Base-by-base conservation (phyloP, 2,329 filamentous ascomycete genomes). In the Neoascochyta sp. region DNA sequence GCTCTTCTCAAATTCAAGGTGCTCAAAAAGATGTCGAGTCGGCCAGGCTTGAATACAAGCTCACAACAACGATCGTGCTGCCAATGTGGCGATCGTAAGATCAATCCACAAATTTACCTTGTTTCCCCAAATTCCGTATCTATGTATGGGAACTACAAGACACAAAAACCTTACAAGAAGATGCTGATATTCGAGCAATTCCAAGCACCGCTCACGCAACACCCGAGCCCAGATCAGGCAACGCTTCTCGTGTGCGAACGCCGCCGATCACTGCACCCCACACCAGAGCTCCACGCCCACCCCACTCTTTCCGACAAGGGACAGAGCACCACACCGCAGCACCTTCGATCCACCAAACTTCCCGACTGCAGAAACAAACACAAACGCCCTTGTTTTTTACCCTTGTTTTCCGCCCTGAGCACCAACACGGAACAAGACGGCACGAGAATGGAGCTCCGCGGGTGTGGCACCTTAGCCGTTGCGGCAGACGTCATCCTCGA, bases 151-250 rank as follows among this genome's bases (percentile, higher is more conserved):
- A n/a, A n/a, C n/a, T n/a, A n/a, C n/a, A n/a, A n/a, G n/a, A n/a
- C n/a, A n/a, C n/a, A n/a, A n/a, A n/a, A n/a, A n/a, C n/a, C n/a
- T n/a, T n/a, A n/a, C n/a, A n/a, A n/a, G n/a, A n/a, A n/a, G n/a
- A n/a, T n/a, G n/a, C n/a, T n/a, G n/a, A n/a, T n/a, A n/a, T n/a
- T n/a, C n/a, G n/a, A n/a, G n/a, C n/a, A n/a, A n/a, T n/a, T n/a
- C n/a, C n/a, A 31, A 17, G 15, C 24, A 19, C 28, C 23, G 28
- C 7, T 32, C 29, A 29, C 22, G 26, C 34, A 22, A 32, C 26
- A 27, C 22, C 26, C 34, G 29, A 33, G 14, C n/a, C 34, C 19
- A 19, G 16, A 21, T 38, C 30, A 38, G 27, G 34, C 34, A 27
- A 33, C 29, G 34, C 16, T 34, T 23, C 17, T 27, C 13, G 12